A percentile compares a stretch with the other conserved stretches of the same genome.
Evolutionary conservation across 1,284 basidiomycete genomes (phyloP).

Genomic region (Leccinum subrobustum): DNA sequence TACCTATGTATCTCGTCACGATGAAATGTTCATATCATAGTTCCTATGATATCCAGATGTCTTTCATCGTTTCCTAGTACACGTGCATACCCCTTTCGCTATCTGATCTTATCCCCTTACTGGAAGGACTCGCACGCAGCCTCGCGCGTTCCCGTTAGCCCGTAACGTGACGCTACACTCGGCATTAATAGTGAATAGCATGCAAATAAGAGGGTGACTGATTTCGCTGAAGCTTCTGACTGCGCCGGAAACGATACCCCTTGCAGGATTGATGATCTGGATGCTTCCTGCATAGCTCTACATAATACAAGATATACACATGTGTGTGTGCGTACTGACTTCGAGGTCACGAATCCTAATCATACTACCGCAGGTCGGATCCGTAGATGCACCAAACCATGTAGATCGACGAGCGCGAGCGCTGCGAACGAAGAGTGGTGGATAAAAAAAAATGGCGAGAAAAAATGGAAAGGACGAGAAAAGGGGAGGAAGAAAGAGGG

Average conservation of each 20-base stretch:
- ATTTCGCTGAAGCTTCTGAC: neutral
- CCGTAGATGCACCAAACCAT: neutral
- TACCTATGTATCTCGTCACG: no score
- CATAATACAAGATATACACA: neutral
- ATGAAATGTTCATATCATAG: no score
- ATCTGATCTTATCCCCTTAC: no score
- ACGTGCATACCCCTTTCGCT: no score
- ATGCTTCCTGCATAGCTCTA: neutral
- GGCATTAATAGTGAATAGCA: no score
- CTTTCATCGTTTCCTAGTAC: no score
- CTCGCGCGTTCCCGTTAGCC: no score
- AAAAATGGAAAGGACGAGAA: neutral
- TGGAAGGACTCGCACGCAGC: no score
- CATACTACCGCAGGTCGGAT: neutral
- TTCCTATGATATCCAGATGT: no score
- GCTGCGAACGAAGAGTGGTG: neutral
- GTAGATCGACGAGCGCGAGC: neutral
- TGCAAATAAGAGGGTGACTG: neutral
- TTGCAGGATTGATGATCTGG: neutral
- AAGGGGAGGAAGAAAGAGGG: neutral
- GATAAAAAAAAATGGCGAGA: neutral
- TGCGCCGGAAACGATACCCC: neutral
- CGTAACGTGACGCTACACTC: no score
- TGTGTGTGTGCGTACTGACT: neutral
- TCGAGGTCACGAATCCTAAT: neutral